Evolutionary conservation across 805 yeast species (phyloP).

Genomic region (Lipomyces sp.): DNA sequence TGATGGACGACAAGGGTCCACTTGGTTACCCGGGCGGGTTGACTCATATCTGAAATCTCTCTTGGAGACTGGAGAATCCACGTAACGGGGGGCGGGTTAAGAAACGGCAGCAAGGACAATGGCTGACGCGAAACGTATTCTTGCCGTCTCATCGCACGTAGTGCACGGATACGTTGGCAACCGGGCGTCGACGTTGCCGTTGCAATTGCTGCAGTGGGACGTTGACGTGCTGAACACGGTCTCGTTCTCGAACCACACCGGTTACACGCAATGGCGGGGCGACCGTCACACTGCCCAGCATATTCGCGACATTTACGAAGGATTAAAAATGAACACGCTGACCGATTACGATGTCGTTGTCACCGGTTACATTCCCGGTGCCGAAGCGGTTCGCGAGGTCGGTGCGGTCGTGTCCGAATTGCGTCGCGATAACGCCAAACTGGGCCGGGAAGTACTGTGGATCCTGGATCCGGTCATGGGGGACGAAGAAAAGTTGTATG

Average conservation of each 20-base stretch:
- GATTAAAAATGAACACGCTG: conserved; percentile 57
- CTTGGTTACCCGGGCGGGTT: too few relatives aligned
- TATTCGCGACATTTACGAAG: conserved; percentile 57
- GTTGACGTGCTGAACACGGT: conserved; percentile 89
- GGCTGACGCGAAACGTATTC: conserved; percentile 42
- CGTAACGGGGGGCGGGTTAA: too few relatives aligned
- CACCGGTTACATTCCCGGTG: conserved; percentile 79
- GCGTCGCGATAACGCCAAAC: conserved; percentile 40
- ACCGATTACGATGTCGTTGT: conserved; percentile 64
- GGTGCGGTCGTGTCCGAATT: conserved; percentile 50
- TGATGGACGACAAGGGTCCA: too few relatives aligned
- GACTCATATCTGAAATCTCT: too few relatives aligned
- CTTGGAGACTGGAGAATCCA: too few relatives aligned
- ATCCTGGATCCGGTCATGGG: conserved; percentile 91
- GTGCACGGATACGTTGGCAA: conserved; percentile 96
- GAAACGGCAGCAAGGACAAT: not conserved
- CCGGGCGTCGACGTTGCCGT: conserved; percentile 85
- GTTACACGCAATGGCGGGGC: conserved; percentile 55
- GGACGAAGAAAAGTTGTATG: conserved; percentile 84
- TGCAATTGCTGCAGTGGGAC: conserved; percentile 88
- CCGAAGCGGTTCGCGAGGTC: conserved; percentile 58
- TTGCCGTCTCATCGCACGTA: conserved; percentile 85
- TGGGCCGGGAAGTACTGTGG: conserved; percentile 50
- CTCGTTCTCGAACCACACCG: conserved; percentile 90
- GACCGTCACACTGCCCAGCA: conserved; percentile 53